Base-by-base conservation (phyloP, 2,329 filamentous ascomycete genomes). In the Diaporthe australafricana region DNA sequence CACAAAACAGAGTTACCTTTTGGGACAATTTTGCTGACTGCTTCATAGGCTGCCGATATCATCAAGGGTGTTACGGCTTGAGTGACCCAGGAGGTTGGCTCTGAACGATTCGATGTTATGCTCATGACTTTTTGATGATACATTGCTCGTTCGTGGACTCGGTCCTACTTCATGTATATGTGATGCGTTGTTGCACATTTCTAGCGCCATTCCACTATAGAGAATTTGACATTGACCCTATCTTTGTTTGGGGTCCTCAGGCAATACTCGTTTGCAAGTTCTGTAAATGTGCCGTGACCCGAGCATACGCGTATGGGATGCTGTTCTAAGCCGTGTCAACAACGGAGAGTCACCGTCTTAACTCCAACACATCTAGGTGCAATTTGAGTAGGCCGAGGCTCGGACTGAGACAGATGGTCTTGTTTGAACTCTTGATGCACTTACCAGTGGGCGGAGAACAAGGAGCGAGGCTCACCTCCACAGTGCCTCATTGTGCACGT, bases 31-130 rank as follows among this genome's bases (percentile, higher is more conserved):
- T 17, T 38, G 17, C 50, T 42, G 5, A 55, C 48, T 47, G 30
- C 20, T 38, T 30, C 47, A 35, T 53, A 70, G 69, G 69, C 69
- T 14, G 69, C 69, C 30, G 69, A 70, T 50, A 70, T 70, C 69
- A 70, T 70, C 68, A 70, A 70, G 55, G 68, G 55, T 14, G 60
- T 50, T 17, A 32, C 57, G 11, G 42, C 57, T 48, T 48, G 8
- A 48, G 56, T 9, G 40, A 42, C 57, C 42, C 27, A 11, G 57
- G 20, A 3, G 42, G 30, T n/a, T n/a, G 14, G 12, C 4, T 38
- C 11, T 48, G 60, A 6, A 65, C 38, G 60, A 50, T 38, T 65
- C 17, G 17, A 48, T 25, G 30, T 27, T n/a, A 35, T n/a, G 30
- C 6, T 65, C 20, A 65, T 63, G 60, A 65, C 32, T 12, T 38